These are phyloP conservation scores for Pythium periplocum DNA, from an alignment of 352 stramenopile genomes.

Conservation along the genomic window DNA sequence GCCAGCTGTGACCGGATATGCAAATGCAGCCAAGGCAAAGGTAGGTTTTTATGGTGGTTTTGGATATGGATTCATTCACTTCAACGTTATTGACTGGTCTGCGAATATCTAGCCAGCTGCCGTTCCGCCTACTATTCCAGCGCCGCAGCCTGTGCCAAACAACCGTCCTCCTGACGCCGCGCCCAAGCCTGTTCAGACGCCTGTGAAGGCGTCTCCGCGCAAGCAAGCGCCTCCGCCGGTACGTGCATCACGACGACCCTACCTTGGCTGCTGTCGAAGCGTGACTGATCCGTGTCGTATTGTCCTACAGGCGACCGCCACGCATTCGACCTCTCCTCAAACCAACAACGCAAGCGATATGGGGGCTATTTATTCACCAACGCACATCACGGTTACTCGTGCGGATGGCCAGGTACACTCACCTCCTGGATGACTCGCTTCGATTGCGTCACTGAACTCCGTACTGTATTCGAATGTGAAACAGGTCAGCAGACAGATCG, in stretches of 20 bases:
- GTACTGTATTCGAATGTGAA: not conserved
- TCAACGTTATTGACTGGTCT: no score
- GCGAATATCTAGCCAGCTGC: no score
- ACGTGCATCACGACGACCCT: no score
- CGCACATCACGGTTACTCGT: conserved; percentile 69
- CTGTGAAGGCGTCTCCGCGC: not conserved
- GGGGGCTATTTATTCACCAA: conserved; percentile 57
- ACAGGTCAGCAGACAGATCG: conserved; percentile 63
- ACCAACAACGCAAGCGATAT: conserved; percentile 15
- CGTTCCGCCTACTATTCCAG: no score
- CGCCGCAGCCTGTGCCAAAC: no score
- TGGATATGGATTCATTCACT: no score
- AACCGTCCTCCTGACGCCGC: not conserved
- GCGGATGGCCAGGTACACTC: conserved; percentile 42
- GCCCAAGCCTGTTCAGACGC: not conserved
- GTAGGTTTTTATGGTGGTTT: no score
- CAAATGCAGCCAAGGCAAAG: no score
- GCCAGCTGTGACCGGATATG: no score
- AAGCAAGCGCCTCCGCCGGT: not conserved
- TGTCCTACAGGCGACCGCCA: no score
- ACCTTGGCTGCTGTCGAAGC: not conserved
- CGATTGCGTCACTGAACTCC: no score
- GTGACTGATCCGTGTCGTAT: not conserved
- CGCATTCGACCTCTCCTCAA: conserved; percentile 1
- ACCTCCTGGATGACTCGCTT: no score